Evolutionary conservation across 306 rosid species (phyloP).

Genomic region (Glycine tomentella): DNA sequence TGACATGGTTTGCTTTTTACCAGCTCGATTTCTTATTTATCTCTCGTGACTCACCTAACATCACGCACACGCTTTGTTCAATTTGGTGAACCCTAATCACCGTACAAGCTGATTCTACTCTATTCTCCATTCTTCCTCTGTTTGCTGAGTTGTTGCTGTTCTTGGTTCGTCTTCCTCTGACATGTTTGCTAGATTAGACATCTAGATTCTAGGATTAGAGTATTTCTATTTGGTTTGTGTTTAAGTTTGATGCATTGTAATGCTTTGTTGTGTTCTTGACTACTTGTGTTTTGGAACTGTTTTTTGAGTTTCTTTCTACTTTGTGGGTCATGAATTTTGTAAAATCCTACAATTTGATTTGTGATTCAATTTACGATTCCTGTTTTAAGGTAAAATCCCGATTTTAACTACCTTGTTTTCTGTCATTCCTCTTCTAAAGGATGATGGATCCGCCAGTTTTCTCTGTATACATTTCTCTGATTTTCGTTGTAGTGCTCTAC

Average conservation of each 20-base stretch:
- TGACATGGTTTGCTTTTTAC: too few relatives aligned
- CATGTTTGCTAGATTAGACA: background rate
- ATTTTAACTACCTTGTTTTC: background rate
- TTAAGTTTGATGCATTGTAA: background rate
- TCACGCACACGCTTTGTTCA: background rate
- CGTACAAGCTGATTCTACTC: background rate
- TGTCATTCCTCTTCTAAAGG: background rate
- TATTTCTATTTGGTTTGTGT: background rate
- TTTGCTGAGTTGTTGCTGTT: background rate
- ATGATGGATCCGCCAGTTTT: background rate
- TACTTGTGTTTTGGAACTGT: background rate
- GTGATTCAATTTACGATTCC: too few relatives aligned
- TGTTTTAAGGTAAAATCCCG: background rate
- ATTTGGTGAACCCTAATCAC: too few relatives aligned
- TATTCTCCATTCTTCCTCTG: background rate
- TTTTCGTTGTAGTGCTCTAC: too few relatives aligned
- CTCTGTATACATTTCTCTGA: too few relatives aligned
- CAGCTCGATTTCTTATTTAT: background rate
- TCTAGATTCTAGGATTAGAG: background rate
- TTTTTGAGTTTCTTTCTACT: background rate
- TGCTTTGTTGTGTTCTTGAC: background rate
- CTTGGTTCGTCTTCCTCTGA: background rate
- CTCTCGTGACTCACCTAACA: background rate
- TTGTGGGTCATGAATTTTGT: background rate
- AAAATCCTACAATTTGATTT: background rate